A percentile compares a stretch with the other conserved stretches of the same genome.
phyloP scores from a whole-genome alignment of 2,329 filamentous ascomycete species.

The Trichoderma asperellum region DNA sequence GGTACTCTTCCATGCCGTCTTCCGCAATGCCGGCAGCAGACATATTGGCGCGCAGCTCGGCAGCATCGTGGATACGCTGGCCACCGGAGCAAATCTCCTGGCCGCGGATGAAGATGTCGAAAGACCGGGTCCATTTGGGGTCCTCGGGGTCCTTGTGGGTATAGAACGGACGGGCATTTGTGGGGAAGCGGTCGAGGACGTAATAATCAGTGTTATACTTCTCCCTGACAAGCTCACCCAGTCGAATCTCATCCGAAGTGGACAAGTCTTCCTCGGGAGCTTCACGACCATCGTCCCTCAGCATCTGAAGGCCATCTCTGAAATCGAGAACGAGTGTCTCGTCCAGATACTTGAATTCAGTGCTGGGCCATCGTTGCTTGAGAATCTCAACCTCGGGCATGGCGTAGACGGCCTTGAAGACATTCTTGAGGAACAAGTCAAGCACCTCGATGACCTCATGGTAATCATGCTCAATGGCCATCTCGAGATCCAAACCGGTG shows the following conservation, averaged over 20 bases:
- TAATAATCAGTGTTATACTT: slow-evolving; percentile 91
- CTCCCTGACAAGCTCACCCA: slow-evolving; percentile 82
- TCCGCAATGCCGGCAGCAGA: slow-evolving; percentile 73
- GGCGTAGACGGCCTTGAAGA: slow-evolving; percentile 52
- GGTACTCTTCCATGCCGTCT: slow-evolving; percentile 85
- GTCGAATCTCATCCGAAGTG: slow-evolving; percentile 83
- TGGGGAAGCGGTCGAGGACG: slow-evolving; percentile 90
- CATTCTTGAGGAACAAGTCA: slow-evolving; percentile 79
- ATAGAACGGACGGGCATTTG: slow-evolving; percentile 84
- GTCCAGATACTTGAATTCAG: slow-evolving; percentile 85
- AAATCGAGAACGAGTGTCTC: slow-evolving; percentile 83
- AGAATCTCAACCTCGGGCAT: slow-evolving; percentile 75
- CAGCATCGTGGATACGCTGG: slow-evolving; percentile 85
- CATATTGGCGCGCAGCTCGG: slow-evolving; percentile 78
- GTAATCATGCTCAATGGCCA: slow-evolving; percentile 87
- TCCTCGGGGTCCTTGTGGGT: slow-evolving; percentile 81
- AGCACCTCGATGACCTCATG: slow-evolving; percentile 82
- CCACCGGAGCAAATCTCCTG: slow-evolving; percentile 93
- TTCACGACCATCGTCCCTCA: slow-evolving; percentile 81
- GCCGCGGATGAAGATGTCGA: slow-evolving; percentile 91
- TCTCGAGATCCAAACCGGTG: slow-evolving; percentile 89
- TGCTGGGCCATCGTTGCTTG: slow-evolving; percentile 82
- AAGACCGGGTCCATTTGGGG: slow-evolving; percentile 79
- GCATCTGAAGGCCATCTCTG: slow-evolving; percentile 75
- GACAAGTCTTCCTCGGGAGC: slow-evolving; percentile 76